Percentiles rank a stretch among this genome's conserved stretches.
Evolutionary conservation across 2,329 filamentous ascomycete genomes (phyloP).

Genomic region (Talaromyces sp.): DNA sequence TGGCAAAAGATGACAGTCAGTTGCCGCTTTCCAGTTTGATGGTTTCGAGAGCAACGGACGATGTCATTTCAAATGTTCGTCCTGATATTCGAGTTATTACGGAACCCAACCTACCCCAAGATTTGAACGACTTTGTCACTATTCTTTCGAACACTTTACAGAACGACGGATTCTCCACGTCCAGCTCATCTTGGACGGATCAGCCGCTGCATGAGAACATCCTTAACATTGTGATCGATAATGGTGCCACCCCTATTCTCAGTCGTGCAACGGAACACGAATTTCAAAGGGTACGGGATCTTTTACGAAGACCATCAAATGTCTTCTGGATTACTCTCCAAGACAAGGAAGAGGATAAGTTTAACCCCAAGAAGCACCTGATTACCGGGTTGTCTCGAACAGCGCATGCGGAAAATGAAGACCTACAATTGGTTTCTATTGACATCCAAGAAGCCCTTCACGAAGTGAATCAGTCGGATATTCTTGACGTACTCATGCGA

Average conservation of each 20-base stretch:
- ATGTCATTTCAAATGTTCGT: neutral
- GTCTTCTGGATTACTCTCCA: neutral
- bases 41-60: neutral
- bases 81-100: neutral
- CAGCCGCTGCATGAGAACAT: neutral
- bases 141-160: neutral
- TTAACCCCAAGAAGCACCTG: neutral
- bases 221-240: neutral
- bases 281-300: neutral
- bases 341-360: neutral
- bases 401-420: conserved; percentile 1
- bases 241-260: neutral
- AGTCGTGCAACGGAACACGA: neutral
- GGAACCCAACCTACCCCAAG: neutral
- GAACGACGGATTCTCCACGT: neutral
- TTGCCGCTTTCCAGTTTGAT: neutral
- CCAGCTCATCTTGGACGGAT: neutral
- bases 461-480: neutral
- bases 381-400: neutral
- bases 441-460: neutral
- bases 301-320: neutral
- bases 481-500: neutral
- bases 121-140: neutral
- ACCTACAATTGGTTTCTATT: neutral
- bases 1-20: conserved; percentile 13